Percentiles rank a stretch among this genome's conserved stretches.
Conservation (phyloP, 169 alveolate genomes). For the Cryptosporidium xiaoi region DNA sequence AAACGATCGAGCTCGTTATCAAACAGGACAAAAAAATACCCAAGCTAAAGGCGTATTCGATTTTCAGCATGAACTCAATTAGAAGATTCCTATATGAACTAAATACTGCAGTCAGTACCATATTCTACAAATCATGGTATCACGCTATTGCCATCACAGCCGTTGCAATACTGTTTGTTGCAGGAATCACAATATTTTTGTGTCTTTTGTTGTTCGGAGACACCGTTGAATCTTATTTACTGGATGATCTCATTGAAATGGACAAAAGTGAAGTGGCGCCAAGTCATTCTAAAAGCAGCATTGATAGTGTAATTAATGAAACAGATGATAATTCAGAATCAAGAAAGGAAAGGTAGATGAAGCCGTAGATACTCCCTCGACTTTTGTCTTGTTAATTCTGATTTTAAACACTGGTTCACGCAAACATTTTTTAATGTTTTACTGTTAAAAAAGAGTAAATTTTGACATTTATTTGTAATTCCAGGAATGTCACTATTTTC, state of each 20-base stretch:
- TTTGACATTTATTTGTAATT: no score
- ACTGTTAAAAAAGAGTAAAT: no score
- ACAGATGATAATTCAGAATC: constrained; percentile 7
- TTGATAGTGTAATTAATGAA: constrained; percentile 9
- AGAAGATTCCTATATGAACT: constrained; percentile 55
- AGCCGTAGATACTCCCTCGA: not conserved
- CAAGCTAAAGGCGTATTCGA: constrained; percentile 50
- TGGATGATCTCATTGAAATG: constrained; percentile 47
- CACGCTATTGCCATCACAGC: constrained; percentile 40
- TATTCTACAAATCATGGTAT: constrained; percentile 61
- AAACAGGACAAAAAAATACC: constrained; percentile 34
- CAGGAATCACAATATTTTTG: constrained; percentile 35
- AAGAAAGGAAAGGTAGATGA: constrained; percentile 22
- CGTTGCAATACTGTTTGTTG: constrained; percentile 15
- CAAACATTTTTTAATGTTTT: no score
- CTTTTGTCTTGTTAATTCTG: not conserved
- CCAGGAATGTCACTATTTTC: not conserved
- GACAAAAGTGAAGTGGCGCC: constrained; percentile 37
- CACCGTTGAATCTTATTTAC: constrained; percentile 47
- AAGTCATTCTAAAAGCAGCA: not conserved
- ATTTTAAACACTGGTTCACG: not conserved
- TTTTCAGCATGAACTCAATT: constrained; percentile 39
- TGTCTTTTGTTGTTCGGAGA: constrained; percentile 69
- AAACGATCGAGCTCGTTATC: constrained; percentile 20
- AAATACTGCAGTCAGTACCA: constrained; percentile 19